Percentiles rank a stretch among this genome's conserved stretches.
phyloP scores from a whole-genome alignment of 495 filamentous ascomycete species.

The Talaromyces proteolyticus region DNA sequence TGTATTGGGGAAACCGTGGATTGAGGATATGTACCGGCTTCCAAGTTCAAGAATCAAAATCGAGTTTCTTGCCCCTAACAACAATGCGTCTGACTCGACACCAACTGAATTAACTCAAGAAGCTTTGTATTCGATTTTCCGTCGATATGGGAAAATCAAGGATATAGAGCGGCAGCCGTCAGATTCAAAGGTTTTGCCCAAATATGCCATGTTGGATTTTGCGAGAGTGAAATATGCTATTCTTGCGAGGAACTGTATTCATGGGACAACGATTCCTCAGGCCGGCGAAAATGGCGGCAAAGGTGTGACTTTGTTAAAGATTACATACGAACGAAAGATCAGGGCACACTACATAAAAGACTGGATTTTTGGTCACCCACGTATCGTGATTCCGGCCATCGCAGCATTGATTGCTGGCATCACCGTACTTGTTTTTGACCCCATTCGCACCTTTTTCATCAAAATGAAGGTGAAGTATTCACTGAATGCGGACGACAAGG shows the following conservation, averaged over 20 bases:
- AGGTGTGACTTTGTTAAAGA: slow-evolving; percentile 62
- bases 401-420: slow-evolving; percentile 77
- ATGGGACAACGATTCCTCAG: slow-evolving; percentile 68
- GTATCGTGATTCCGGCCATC: slow-evolving; percentile 77
- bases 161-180: slow-evolving; percentile 75
- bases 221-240: slow-evolving; percentile 62
- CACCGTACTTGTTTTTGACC: slow-evolving; percentile 89
- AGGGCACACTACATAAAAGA: slow-evolving; percentile 75
- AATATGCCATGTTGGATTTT: slow-evolving; percentile 76
- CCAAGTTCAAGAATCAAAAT: slow-evolving; percentile 70
- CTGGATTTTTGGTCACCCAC: slow-evolving; percentile 84
- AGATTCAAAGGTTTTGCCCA: slow-evolving; percentile 77
- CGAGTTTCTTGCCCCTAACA: slow-evolving; percentile 75
- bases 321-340: slow-evolving; percentile 74
- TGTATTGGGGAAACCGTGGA: slow-evolving; percentile 84
- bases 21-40: slow-evolving; percentile 84
- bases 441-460: slow-evolving; percentile 87
- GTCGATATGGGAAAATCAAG: slow-evolving; percentile 79
- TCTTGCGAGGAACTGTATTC: slow-evolving; percentile 89
- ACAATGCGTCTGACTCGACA: slow-evolving; percentile 54
- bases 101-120: slow-evolving; percentile 81
- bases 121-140: slow-evolving; percentile 78
- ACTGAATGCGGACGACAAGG: slow-evolving; percentile 57
- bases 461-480: slow-evolving; percentile 75
- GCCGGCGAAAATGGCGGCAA: slow-evolving; percentile 61